Percentiles rank a stretch among this genome's conserved stretches.
phyloP scores from a whole-genome alignment of 2,329 filamentous ascomycete genomes.

The Pestalotiopsis sp. region DNA sequence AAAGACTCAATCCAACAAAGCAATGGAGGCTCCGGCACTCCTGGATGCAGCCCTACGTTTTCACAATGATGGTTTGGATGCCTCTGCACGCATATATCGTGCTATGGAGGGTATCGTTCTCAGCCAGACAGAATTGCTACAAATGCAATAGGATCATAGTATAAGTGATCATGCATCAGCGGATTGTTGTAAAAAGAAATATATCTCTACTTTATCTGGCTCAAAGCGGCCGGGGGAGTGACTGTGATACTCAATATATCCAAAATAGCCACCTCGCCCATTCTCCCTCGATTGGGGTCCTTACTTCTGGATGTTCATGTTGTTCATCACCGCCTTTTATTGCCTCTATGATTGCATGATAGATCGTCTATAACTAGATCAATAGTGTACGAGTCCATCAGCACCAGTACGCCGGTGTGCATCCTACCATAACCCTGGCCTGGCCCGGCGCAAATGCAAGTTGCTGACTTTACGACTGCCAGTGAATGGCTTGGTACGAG shows the following conservation, averaged over 20 bases:
- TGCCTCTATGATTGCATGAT: too few species aligned
- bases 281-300: too few species aligned
- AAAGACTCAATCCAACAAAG: neutral
- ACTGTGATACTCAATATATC: too few species aligned
- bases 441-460: neutral
- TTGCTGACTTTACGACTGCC: slow-evolving; percentile 10
- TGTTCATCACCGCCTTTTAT: too few species aligned
- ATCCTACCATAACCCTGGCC: neutral
- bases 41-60: neutral
- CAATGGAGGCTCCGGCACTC: neutral
- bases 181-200: neutral
- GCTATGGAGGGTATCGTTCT: neutral
- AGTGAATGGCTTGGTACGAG: neutral
- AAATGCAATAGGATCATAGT: neutral
- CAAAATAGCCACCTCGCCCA: too few species aligned
- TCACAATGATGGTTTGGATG: neutral
- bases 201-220: neutral
- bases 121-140: neutral
- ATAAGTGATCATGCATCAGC: neutral
- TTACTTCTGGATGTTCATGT: too few species aligned
- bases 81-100: too few species aligned
- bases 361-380: too few species aligned
- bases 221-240: too few species aligned
- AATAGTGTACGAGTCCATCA: too few species aligned
- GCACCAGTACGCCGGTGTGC: neutral